Conservation (phyloP, 768 basidiomycete genomes). For the Sporobolomyces phaffii region DNA sequence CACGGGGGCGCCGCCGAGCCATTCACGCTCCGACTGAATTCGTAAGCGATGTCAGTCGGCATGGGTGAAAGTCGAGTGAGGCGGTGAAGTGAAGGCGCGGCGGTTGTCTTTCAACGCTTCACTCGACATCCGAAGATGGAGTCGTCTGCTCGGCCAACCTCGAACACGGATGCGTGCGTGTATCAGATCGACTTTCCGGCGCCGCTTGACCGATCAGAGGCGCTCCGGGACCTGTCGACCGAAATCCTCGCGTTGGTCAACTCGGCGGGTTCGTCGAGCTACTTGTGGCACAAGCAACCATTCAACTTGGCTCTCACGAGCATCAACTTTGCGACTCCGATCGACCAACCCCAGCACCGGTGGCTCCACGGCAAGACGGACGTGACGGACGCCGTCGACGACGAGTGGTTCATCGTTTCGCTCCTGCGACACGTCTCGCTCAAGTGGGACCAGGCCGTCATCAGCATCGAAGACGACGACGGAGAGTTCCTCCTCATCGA, state of each 20-base stretch:
- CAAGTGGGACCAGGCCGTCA: conserved; percentile 64
- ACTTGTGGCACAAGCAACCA: conserved; percentile 29
- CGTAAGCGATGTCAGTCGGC: background rate
- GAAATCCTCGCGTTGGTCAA: background rate
- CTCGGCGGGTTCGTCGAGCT: background rate
- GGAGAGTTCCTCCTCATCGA: conserved; percentile 96
- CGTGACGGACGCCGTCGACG: conserved; percentile 93
- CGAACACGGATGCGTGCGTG: conserved; percentile 8
- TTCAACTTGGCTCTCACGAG: conserved; percentile 5
- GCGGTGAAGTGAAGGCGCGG: background rate
- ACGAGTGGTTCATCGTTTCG: conserved; percentile 96
- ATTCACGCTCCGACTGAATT: background rate
- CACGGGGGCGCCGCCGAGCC: conserved; percentile 19
- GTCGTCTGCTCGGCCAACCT: background rate
- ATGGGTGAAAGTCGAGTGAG: background rate
- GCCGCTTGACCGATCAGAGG: background rate
- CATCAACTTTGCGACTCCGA: background rate
- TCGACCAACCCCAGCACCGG: background rate
- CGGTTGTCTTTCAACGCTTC: background rate
- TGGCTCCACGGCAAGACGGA: conserved; percentile 72
- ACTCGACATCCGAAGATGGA: background rate
- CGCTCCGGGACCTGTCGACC: background rate
- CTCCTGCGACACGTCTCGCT: conserved; percentile 68
- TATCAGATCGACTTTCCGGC: conserved; percentile 4
- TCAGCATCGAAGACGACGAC: conserved; percentile 66